Evolutionary conservation across 345 rosid species (phyloP), one percentile per base, ranked within the genome.

Genomic region (Ailanthus altissimus): DNA sequence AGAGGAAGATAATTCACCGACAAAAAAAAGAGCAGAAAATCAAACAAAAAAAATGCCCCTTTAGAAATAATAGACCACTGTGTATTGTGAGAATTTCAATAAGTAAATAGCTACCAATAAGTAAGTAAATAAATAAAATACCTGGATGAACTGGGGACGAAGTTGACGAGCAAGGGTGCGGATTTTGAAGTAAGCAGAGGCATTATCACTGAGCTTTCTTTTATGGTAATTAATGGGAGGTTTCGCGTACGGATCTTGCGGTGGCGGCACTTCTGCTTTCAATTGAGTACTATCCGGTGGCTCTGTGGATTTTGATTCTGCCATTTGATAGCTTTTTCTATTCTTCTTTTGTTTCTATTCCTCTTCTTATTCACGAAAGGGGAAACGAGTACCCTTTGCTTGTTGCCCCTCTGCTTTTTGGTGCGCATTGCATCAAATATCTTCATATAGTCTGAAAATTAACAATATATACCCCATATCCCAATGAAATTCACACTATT

Each of bases 121-220:
- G 14, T 59, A 62, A 4, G 36, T 3, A 63, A 15, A 20, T 18
- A 25, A 43, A 38, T 10, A 4, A 20, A 10, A 8, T 5, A 78
- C 84, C 77, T 65, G 70, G 42, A 78, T 49, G 63, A 82, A 65
- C 8, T 20, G 79, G 62, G 81, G 84, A 49, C 79, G 81, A 75
- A 82, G 81, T 50, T 78, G 74, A 28, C 51, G 66, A 75, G 69
- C 50, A 43, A 75, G 73, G 40, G 79, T 74, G 21, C 79, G 77
- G 61, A 78, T 40, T 71, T 78, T 78, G 70, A 75, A 82, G 81
- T 45, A 77, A 47, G 74, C 46, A 51, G 84, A 82, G 8, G n/a
- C 73, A 56, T 53, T 45, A 32, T 12, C 40, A 47, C 18, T 3
- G 59, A 11, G 42, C 40, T 75, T 63, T 64, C 78, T 65, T 23